Conservation (phyloP, 768 basidiomycete species). For the Leccinum uliginosum region DNA sequence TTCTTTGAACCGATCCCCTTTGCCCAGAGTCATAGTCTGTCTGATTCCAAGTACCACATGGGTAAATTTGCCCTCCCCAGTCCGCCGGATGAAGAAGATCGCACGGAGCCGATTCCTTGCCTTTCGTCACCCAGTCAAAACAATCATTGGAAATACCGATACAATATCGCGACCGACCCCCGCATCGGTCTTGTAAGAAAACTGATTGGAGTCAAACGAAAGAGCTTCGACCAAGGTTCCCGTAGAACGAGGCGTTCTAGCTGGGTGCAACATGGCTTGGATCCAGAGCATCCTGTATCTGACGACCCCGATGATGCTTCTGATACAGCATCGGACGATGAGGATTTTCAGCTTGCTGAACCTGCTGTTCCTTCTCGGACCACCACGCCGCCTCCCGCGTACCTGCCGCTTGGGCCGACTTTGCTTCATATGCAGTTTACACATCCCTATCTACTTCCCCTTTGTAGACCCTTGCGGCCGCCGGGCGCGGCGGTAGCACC, state of each 20-base stretch:
- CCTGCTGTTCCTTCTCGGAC: conserved; percentile 41
- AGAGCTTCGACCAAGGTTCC: conserved; percentile 37
- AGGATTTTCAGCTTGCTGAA: conserved; percentile 32
- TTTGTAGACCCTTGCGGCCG: conserved; percentile 56
- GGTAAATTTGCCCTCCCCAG: conserved; percentile 74
- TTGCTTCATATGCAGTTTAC: conserved; percentile 67
- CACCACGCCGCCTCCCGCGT: conserved; percentile 65
- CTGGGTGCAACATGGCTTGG: conserved; percentile 50
- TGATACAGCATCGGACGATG: conserved; percentile 39
- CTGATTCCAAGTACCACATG: conserved; percentile 68
- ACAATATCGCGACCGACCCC: conserved; percentile 64
- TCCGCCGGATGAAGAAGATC: conserved; percentile 51
- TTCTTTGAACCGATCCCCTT: conserved; percentile 77
- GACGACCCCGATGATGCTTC: conserved; percentile 36
- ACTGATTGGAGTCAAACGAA: conserved; percentile 69
- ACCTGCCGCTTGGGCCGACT: conserved; percentile 66
- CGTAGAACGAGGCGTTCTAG: conserved; percentile 35
- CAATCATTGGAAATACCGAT: conserved; percentile 48
- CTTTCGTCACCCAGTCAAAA: conserved; percentile 15
- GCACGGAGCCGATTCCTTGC: conserved; percentile 24
- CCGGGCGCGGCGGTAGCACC: conserved; percentile 50
- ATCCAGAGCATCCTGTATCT: conserved; percentile 32
- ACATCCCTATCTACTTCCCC: conserved; percentile 56
- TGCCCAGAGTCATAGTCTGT: conserved; percentile 51
- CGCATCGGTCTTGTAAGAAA: conserved; percentile 64